phyloP scores from a whole-genome alignment of 306 rosid genomes.

The Geum urbanum region DNA sequence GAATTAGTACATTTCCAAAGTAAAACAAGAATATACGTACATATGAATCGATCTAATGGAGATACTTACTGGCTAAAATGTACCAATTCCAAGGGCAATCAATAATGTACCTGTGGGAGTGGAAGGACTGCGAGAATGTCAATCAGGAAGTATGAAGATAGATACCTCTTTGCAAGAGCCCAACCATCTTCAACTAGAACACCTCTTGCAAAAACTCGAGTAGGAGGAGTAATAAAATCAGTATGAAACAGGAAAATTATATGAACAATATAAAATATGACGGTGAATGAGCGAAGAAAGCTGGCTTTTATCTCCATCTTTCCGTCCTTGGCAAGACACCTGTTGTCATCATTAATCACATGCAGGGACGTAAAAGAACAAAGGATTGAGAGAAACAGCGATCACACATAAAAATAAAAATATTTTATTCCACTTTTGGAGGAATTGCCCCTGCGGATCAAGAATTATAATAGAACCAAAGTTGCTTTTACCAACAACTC shows the following conservation, averaged over 20 bases:
- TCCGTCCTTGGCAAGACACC: constrained; percentile 63
- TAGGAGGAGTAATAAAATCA: constrained; percentile 93
- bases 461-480: constrained; percentile 57
- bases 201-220: constrained; percentile 97
- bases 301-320: constrained; percentile 73
- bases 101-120: constrained; percentile 70
- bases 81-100: not conserved
- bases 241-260: constrained; percentile 85
- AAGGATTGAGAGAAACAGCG: constrained; percentile 87
- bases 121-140: constrained; percentile 97
- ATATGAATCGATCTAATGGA: not conserved
- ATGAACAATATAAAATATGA: constrained; percentile 73
- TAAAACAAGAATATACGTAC: not conserved
- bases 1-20: constrained; percentile 19
- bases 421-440: constrained; percentile 95
- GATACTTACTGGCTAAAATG: not conserved
- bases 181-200: constrained; percentile 85
- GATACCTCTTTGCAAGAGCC: constrained; percentile 81
- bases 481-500: constrained; percentile 36
- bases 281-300: constrained; percentile 79
- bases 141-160: constrained; percentile 76
- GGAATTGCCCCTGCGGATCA: constrained; percentile 94
- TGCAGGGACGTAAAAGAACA: constrained; percentile 89
- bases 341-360: constrained; percentile 48
- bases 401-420: constrained; percentile 77